Evolutionary conservation across 805 yeast species (phyloP), one percentile per base, ranked within the genome.

Genomic region (Cyberlindnera mrakii): DNA sequence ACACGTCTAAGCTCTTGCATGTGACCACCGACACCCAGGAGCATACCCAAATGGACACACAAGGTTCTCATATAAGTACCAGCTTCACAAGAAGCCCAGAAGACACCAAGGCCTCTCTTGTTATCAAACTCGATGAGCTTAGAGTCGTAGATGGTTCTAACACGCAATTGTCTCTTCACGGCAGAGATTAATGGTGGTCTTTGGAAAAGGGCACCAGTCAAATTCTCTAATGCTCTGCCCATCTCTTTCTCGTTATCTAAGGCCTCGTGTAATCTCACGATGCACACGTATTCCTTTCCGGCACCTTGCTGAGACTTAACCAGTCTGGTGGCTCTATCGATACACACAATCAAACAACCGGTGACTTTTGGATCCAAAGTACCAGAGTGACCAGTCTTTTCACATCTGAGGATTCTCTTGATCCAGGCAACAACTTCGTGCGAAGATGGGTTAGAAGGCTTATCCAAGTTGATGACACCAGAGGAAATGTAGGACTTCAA

Each of bases 401-500:
- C 98, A 48, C 82, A 85, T 66, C 98, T 82, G 60, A 93, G 75
- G 56, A 93, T 93, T 67, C 98, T 78, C 73, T 93, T 93, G 61
- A 93, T 80, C 99, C 99, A 93, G 19, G 99, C 99, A 59, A 93
- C 99, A 63, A 93, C 99, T 74, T 93, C 99, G 71, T 93, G 99
- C 43, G 96, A 88, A 35, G 96, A 87, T 55, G 99, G 99, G 68
- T 93, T 93, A 23, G 96, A 86, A 55, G 99, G 99, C 65, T 93
- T 93, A 72, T 93, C 99, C 58, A 93, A 76, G 72, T 93, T 93
- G 64, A 93, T 91, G 41, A 93, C 96, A 75, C 99, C 99, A 6
- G 96, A 82, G 39, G 93, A 79, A 57, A 93, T 74, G 66, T 93
- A 93, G 30, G 86, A 75, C 67, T 86, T 86, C 56, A 93, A 72